A percentile compares a stretch with the other conserved stretches of the same genome.
These are phyloP conservation scores for Stereocaulon alpinum DNA, from an alignment of 495 filamentous ascomycete genomes.

Conservation along the genomic window DNA sequence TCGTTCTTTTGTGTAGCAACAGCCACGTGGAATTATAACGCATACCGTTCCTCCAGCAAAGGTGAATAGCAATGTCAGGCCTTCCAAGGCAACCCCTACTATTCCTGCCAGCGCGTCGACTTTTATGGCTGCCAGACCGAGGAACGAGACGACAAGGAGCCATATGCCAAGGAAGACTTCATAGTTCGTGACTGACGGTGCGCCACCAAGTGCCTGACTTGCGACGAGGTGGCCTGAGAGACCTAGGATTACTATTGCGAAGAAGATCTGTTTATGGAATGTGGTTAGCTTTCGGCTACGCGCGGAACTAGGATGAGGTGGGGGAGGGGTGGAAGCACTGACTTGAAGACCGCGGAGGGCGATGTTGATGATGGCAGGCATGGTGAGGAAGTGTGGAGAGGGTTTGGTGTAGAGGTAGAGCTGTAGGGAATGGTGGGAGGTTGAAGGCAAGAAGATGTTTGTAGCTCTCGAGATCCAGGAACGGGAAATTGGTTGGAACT, in stretches of 20 bases:
- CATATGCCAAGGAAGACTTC: slow-evolving; percentile 19
- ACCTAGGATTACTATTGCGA: slow-evolving; percentile 19
- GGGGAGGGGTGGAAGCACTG: background rate
- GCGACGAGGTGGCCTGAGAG: slow-evolving; percentile 21
- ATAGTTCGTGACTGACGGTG: slow-evolving; percentile 17
- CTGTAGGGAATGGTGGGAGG: no score
- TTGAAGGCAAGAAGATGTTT: no score
- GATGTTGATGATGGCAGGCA: slow-evolving; percentile 11
- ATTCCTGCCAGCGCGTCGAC: slow-evolving; percentile 38
- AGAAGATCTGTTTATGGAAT: slow-evolving; percentile 14
- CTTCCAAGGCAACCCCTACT: slow-evolving; percentile 44
- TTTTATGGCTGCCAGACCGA: slow-evolving; percentile 49
- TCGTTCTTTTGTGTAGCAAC: background rate
- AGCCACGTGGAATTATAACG: slow-evolving; percentile 7
- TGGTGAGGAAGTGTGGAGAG: background rate
- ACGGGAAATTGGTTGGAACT: no score
- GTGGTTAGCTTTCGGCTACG: background rate
- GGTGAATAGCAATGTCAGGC: slow-evolving; percentile 51
- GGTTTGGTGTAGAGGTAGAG: background rate
- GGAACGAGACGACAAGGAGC: slow-evolving; percentile 50
- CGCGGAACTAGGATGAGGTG: background rate
- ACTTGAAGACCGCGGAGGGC: slow-evolving; percentile 17
- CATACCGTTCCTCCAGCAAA: slow-evolving; percentile 54
- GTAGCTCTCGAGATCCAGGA: no score
- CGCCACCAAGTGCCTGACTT: slow-evolving; percentile 15